Evolutionary conservation across 352 stramenopile genomes (phyloP).

Genomic region (Pythium periplocum): DNA sequence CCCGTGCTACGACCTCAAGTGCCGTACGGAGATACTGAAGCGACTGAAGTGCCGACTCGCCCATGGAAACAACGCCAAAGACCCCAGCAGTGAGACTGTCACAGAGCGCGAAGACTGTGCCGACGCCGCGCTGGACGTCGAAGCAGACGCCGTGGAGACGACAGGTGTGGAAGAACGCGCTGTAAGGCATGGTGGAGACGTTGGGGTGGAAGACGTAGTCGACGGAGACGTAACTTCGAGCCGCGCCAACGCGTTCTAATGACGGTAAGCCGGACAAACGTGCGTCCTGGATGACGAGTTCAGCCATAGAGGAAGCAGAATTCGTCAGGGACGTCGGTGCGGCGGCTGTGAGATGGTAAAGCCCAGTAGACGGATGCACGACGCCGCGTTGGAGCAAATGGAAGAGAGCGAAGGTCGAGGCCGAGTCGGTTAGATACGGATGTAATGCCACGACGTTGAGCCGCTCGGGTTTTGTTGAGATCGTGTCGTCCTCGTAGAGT

Average conservation of each 20-base stretch:
- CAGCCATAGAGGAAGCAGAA: too few species aligned
- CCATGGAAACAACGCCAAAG: conserved; percentile 63
- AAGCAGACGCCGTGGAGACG: conserved; percentile 85
- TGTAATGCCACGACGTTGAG: conserved; percentile 75
- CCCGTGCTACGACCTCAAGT: conserved; percentile 66
- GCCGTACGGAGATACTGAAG: conserved; percentile 57
- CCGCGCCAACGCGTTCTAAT: conserved; percentile 13
- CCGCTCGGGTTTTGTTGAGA: conserved; percentile 25
- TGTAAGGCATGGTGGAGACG: conserved; percentile 72
- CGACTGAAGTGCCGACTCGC: conserved; percentile 40
- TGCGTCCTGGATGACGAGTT: conserved; percentile 22
- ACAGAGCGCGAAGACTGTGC: conserved; percentile 62
- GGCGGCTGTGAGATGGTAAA: conserved; percentile 23
- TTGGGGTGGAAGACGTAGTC: conserved; percentile 80
- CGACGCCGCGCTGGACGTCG: conserved; percentile 63
- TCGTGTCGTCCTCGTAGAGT: conserved; percentile 55
- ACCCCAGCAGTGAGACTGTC: conserved; percentile 81
- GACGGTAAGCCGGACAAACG: conserved; percentile 14
- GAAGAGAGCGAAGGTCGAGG: conserved; percentile 65
- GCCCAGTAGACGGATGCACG: conserved; percentile 30
- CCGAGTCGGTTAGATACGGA: conserved; percentile 75
- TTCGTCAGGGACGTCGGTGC: neutral
- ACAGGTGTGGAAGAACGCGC: conserved; percentile 86
- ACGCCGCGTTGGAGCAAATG: conserved; percentile 49
- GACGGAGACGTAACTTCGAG: conserved; percentile 58